Evolutionary conservation across 176 grass and related monocot genomes (phyloP), one percentile per base, ranked within the genome.

Genomic region (bread wheat (Triticum aestivum)): DNA sequence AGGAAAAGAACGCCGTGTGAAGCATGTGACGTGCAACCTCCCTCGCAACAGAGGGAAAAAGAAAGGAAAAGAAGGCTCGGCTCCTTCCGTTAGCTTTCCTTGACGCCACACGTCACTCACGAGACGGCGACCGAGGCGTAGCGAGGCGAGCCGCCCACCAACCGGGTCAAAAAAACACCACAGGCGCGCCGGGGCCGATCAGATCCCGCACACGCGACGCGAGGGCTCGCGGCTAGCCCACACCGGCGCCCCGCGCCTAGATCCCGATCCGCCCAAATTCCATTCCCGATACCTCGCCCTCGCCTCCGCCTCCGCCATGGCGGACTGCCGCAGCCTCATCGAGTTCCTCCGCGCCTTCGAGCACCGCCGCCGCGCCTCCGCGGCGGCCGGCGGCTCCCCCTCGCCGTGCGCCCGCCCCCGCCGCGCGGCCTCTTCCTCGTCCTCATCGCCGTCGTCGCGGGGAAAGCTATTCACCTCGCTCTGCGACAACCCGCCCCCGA

Each of bases 311-410:
- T 4, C 33, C 27, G 77, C 89, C 81, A 94, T 97, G 95, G 90
- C 88, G 6, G 95, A 97, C 84, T 97, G 95, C 86, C 88, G 92
- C 81, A 97, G 92, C 89, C 84, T 94, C 84, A 92, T 94, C 86
- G 95, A 97, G 89, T 97, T 94, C 87, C 92, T 91, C 78, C 88
- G 95, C 21, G 90, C 90, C 62, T 94, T 94, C 86, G 95, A 97
- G 65, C 92, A 86, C 66, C 90, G 86, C 69, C 88, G 87, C 44
- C 69, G 45, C 27, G 11, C 34, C 58, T 2, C 73, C 24, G 3
- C 80, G 4, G 12, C 47, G 12, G 47, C 47, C 47, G 47, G 12
- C 32, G 69, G 84, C 41, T 73, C 85, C 9, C 11, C 75, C 72
- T 4, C 71, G 42, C 71, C 87, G 18, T 68, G 75, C 1, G 3